These are phyloP conservation scores for Blumeria graminis DNA, from an alignment of 2,329 filamentous ascomycete genomes.

Conservation along the genomic window DNA sequence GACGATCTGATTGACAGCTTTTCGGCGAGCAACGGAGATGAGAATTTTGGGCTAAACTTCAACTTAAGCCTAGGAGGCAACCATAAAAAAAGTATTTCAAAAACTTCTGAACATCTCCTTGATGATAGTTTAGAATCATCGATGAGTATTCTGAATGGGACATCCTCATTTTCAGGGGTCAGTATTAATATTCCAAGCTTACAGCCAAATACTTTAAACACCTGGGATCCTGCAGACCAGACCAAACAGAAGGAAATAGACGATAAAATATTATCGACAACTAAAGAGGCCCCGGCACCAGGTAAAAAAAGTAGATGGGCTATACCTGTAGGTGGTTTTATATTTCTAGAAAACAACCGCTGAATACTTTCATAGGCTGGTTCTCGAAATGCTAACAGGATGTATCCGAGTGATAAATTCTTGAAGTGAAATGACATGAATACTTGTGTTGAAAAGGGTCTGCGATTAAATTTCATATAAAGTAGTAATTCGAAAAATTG, in stretches of 20 bases:
- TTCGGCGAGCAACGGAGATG: too few relatives aligned
- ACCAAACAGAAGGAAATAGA: conserved; percentile 2
- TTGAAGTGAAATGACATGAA: too few relatives aligned
- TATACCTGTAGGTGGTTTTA: not conserved
- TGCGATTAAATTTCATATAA: too few relatives aligned
- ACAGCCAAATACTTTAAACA: conserved; percentile 4
- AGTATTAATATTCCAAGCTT: not conserved
- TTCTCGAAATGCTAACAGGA: not conserved
- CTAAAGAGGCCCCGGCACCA: not conserved
- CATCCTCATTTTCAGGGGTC: not conserved
- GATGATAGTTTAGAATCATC: conserved; percentile 2
- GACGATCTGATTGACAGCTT: too few relatives aligned
- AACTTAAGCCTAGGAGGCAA: too few relatives aligned
- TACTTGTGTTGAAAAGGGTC: too few relatives aligned
- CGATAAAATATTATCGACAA: not conserved
- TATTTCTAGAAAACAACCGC: too few relatives aligned
- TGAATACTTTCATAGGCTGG: not conserved
- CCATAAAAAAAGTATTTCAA: too few relatives aligned
- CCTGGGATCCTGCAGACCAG: conserved; percentile 5
- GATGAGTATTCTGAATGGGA: conserved; percentile 7
- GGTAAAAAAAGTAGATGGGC: not conserved
- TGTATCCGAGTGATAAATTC: not conserved
- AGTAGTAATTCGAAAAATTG: too few relatives aligned
- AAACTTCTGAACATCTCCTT: too few relatives aligned
- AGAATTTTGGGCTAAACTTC: too few relatives aligned